Conservation (phyloP, 1,284 basidiomycete genomes). For the Moesziomyces sp. region DNA sequence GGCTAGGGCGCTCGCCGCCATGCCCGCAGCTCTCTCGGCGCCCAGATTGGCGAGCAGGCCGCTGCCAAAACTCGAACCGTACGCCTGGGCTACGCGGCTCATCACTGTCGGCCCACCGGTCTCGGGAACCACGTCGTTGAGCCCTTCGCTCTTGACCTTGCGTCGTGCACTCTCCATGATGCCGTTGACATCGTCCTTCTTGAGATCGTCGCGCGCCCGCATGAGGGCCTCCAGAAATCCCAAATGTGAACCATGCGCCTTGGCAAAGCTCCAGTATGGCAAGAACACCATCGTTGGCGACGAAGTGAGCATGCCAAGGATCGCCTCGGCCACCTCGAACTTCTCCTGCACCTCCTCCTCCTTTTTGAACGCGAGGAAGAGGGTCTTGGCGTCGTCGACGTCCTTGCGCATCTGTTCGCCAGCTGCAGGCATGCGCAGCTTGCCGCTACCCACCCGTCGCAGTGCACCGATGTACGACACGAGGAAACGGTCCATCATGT, state of each 20-base stretch:
- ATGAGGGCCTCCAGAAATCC: conserved; percentile 89
- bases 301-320: conserved; percentile 83
- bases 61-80: conserved; percentile 34
- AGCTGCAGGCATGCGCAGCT: conserved; percentile 86
- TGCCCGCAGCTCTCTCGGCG: conserved; percentile 30
- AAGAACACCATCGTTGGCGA: conserved; percentile 92
- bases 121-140: conserved; percentile 59
- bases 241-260: conserved; percentile 91
- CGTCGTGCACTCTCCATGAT: conserved; percentile 94
- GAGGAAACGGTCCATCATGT: conserved; percentile 90
- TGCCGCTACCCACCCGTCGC: conserved; percentile 76
- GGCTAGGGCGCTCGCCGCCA: conserved; percentile 38
- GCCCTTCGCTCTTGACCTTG: conserved; percentile 75
- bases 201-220: conserved; percentile 88
- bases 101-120: conserved; percentile 58
- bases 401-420: conserved; percentile 85
- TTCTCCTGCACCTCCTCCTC: conserved; percentile 82
- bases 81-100: conserved; percentile 56
- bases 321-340: conserved; percentile 84
- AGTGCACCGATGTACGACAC: conserved; percentile 90
- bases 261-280: conserved; percentile 92
- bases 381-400: conserved; percentile 79
- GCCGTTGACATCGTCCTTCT: conserved; percentile 84
- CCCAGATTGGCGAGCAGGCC: conserved; percentile 39
- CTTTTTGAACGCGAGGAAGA: conserved; percentile 84